Base-by-base conservation (phyloP, 169 alveolate species). In the Plasmodium cynomolgi region DNA sequence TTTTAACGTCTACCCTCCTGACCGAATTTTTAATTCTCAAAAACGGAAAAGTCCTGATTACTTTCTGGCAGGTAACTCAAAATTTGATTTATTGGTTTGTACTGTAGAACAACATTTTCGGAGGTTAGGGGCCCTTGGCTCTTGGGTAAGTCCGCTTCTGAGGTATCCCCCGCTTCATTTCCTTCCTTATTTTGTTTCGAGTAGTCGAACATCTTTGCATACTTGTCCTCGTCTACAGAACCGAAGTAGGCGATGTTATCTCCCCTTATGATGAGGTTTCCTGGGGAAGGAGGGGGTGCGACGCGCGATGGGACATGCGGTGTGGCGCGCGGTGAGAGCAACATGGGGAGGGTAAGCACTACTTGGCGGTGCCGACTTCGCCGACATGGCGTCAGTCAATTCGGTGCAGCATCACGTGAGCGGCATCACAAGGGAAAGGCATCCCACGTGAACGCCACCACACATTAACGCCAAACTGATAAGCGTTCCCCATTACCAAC, bases 241-340 rank as follows among this genome's bases (percentile, higher is more conserved):
- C 98, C 96, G 58, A 96, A 96, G 74, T 96, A 96, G 33, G 98
- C 96, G 73, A 96, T 95, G 79, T 97, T 96, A 79, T 96, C 98
- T 34, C 98, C 98, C 41, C 98, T 81, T 17, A 96, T 95, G 13
- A 96, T 94, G 71, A 96, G 33, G 77, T 95, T 88, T 73, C 98
- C 98, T 96, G 54, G 20, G 20, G 2, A 15, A 15, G 11, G 81
- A 15, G 20, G 11, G 81, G 29, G 26, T 56, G 7, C n/a, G 9
- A 17, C n/a, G 72, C 26, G 3, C 4, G 26, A 13, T 56, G 72
- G n/a, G 6, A 56, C 26, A 37, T 37, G 44, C 1, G 26, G 72
- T 17, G 5, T n/a, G 44, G 41, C 17, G 54, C 13, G 11, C 20
- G 31, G 26, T 26, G 23, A 84, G 11, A 29, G 9, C 44, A 4